phyloP scores from a whole-genome alignment of 495 filamentous ascomycete genomes.

The Aspergillus sclerotiicarbonarius region DNA sequence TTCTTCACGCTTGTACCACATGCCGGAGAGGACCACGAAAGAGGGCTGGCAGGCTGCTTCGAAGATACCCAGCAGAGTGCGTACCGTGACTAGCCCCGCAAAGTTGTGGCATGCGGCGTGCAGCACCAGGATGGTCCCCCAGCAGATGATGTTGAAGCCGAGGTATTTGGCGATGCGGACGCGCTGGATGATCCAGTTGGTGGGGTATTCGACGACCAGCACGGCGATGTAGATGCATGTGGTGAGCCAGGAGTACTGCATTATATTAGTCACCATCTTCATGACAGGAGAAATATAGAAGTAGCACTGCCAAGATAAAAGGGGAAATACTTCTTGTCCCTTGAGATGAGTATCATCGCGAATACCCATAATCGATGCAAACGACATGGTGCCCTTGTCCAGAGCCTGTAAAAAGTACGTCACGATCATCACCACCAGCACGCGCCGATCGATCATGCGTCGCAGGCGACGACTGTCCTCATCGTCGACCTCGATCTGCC shows the following conservation, averaged over 20 bases:
- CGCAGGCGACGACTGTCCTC: conserved; percentile 52
- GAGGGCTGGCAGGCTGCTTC: conserved; percentile 64
- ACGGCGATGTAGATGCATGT: conserved; percentile 56
- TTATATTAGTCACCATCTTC: conserved; percentile 6
- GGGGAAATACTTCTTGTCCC: conserved; percentile 44
- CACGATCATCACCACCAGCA: conserved; percentile 49
- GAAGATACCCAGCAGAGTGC: conserved; percentile 65
- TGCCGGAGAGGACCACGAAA: conserved; percentile 59
- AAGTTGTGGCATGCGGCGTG: conserved; percentile 61
- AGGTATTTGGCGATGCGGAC: conserved; percentile 64
- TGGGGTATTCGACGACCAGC: conserved; percentile 54
- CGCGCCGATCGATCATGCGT: conserved; percentile 52
- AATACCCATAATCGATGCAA: conserved; percentile 69
- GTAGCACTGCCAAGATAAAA: background rate
- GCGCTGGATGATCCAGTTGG: conserved; percentile 56
- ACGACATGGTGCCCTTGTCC: conserved; percentile 69
- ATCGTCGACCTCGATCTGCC: conserved; percentile 49
- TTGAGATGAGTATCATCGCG: conserved; percentile 50
- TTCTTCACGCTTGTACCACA: conserved; percentile 71
- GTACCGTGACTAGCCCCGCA: conserved; percentile 51
- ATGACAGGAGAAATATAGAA: background rate
- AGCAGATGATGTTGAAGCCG: conserved; percentile 58
- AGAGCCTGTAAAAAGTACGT: conserved; percentile 72
- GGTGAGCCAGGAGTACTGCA: conserved; percentile 52
- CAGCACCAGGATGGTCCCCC: conserved; percentile 56